Evolutionary conservation across 1,139 yeast genomes (phyloP).

Genomic region (Barnettozyma hawaiiensis): DNA sequence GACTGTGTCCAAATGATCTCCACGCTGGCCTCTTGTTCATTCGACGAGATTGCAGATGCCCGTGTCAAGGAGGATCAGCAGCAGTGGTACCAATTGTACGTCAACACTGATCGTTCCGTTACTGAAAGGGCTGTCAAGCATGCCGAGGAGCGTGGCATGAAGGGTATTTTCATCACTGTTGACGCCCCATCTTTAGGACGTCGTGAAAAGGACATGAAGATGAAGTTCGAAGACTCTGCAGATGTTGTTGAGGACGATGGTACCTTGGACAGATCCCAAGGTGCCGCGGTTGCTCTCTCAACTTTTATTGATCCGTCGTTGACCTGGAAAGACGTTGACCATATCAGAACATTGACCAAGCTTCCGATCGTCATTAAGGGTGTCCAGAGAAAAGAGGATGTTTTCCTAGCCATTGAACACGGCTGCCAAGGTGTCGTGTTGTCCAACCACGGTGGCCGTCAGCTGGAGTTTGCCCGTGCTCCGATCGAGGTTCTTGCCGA

Average conservation of each 20-base stretch:
- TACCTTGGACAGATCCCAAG: conserved; percentile 63
- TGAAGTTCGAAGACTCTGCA: conserved; percentile 59
- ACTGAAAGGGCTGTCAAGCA: conserved; percentile 51
- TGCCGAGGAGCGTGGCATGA: conserved; percentile 50
- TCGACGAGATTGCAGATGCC: conserved; percentile 63
- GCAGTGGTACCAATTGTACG: conserved; percentile 91
- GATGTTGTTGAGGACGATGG: conserved; percentile 44
- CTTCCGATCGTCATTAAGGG: conserved; percentile 59
- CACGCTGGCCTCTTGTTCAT: conserved; percentile 68
- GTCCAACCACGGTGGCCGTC: conserved; percentile 75
- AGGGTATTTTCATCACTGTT: conserved; percentile 62
- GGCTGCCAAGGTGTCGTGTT: conserved; percentile 72
- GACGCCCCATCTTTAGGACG: conserved; percentile 96
- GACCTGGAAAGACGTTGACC: conserved; percentile 45
- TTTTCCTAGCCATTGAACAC: conserved; percentile 58
- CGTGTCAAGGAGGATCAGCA: conserved; percentile 45
- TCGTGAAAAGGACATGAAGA: conserved; percentile 73
- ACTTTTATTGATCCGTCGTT: conserved; percentile 81
- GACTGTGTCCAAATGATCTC: conserved; percentile 78
- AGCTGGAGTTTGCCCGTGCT: conserved; percentile 60
- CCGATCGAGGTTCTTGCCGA: conserved; percentile 67
- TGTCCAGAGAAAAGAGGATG: conserved; percentile 63
- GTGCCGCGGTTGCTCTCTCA: conserved; percentile 84
- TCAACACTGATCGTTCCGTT: conserved; percentile 61
- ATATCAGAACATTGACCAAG: conserved; percentile 34